Evolutionary conservation across 2,329 filamentous ascomycete species (phyloP).

Genomic region (Fusarium sp.): DNA sequence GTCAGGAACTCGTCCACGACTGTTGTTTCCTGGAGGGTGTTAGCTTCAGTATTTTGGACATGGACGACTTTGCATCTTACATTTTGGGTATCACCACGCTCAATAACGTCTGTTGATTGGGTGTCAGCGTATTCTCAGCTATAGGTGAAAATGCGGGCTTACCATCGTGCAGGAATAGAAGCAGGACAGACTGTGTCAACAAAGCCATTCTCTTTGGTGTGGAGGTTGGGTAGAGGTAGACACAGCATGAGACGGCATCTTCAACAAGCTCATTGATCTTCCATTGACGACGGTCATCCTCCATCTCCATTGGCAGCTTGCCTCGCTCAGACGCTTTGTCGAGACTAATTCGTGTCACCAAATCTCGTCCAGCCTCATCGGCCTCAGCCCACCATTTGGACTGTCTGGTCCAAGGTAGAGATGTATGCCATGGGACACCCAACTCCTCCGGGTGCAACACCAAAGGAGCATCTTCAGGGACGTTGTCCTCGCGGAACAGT

Average conservation of each 20-base stretch:
- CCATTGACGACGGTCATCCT: constrained; percentile 17
- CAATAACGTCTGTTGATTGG: constrained; percentile 15
- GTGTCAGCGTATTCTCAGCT: not conserved
- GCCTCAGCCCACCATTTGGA: constrained; percentile 19
- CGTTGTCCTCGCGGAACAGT: not conserved
- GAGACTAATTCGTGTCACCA: constrained; percentile 12
- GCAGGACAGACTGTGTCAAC: constrained; percentile 18
- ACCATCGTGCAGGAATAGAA: constrained; percentile 25
- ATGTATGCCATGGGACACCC: constrained; percentile 14
- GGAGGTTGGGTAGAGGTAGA: constrained; percentile 25
- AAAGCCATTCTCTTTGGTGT: constrained; percentile 9
- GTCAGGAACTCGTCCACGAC: constrained; percentile 21
- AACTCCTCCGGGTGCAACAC: constrained; percentile 5
- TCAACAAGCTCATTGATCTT: constrained; percentile 30
- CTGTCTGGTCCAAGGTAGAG: constrained; percentile 21
- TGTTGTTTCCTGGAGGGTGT: constrained; percentile 10
- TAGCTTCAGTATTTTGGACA: not conserved
- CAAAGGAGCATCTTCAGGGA: constrained; percentile 12
- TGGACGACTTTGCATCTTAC: not conserved
- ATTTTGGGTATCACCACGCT: constrained; percentile 20
- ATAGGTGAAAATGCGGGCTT: not conserved
- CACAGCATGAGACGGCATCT: constrained; percentile 17
- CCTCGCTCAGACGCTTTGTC: constrained; percentile 18
- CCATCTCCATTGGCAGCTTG: constrained; percentile 15
- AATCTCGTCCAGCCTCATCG: constrained; percentile 3